phyloP scores from a whole-genome alignment of 495 filamentous ascomycete species.

The Podospora appendiculata region DNA sequence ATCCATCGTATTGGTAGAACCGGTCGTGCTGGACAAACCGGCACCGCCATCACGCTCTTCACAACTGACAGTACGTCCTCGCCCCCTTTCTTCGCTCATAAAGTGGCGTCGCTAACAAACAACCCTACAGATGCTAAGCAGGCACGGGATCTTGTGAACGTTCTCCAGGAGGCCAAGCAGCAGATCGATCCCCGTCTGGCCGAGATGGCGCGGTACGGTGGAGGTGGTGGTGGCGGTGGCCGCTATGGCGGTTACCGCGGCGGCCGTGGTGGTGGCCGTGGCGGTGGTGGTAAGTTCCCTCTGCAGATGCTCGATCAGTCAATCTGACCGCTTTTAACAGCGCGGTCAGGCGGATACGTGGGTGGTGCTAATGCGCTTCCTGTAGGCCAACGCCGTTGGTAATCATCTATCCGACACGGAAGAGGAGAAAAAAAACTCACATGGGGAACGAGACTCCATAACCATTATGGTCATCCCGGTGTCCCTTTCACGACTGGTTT shows the following conservation, averaged over 20 bases:
- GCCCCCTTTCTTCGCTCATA: background rate
- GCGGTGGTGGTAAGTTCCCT: constrained; percentile 29
- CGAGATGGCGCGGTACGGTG: constrained; percentile 91
- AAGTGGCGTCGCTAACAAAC: constrained; percentile 23
- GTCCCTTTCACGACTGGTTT: constrained; percentile 2
- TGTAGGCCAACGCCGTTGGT: constrained; percentile 42
- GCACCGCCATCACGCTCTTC: constrained; percentile 93
- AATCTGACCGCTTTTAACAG: constrained; percentile 6
- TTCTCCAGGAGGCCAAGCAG: constrained; percentile 96
- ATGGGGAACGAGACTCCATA: background rate
- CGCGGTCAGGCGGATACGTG: constrained; percentile 18
- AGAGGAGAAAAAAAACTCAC: background rate
- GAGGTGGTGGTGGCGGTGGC: constrained; percentile 72
- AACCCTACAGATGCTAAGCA: constrained; percentile 73
- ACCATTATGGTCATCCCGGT: background rate
- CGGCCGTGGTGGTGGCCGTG: constrained; percentile 26
- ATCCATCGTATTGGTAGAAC: constrained; percentile 98
- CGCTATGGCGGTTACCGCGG: constrained; percentile 52
- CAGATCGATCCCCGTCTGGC: constrained; percentile 91
- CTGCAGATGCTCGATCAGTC: background rate
- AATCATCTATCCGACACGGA: background rate
- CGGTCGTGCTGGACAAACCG: constrained; percentile 87
- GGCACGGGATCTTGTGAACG: constrained; percentile 88
- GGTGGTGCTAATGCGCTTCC: constrained; percentile 39
- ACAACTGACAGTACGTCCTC: constrained; percentile 89